Evolutionary conservation across 805 yeast species (phyloP), one percentile per base, ranked within the genome.

Genomic region (Lachancea lanzarotensis): DNA sequence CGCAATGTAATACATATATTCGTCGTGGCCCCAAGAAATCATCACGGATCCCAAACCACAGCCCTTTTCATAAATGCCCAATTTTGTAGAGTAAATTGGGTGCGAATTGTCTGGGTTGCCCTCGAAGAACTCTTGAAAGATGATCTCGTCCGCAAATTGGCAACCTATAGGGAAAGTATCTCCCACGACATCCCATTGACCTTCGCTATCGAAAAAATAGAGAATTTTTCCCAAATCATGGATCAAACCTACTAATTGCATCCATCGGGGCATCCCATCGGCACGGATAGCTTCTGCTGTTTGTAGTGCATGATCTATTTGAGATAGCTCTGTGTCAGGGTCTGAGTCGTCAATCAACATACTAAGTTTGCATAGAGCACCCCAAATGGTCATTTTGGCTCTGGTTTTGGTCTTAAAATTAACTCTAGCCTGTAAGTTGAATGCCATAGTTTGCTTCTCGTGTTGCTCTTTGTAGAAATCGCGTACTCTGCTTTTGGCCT

Each of bases 151-250:
- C 53, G 77, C 79, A 54, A 72, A 81, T 47, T 72, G 72, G 59
- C 89, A 82, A 2, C 89, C 89, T 20, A 82, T 85, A 0, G 88
- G 85, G 54, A 82, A 82, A 2, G 88, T 82, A 57, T 82, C 89
- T 5, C 89, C 89, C 17, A 82, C 89, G 26, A 82, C 89, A 56
- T 82, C 87, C 88, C 88, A 82, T 59, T 82, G 88, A 7, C 88
- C 88, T 52, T 77, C 71, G 12, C 86, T 81, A 52, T 80, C 87
- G 55, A 75, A 82, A 51, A 81, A 82, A 57, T 82, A 82, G 15
- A 82, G 66, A 15, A 82, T 68, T 54, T 82, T 82, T 0, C 89
- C 89, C 48, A 82, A 64, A 57, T 82, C 89, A 55, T 82, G 89
- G 34, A 82, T 79, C 27, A 82, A 63, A 1, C 89, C 89, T 7